Evolutionary conservation across 306 rosid genomes (phyloP).

Genomic region (Pachyrhizus erosus): DNA sequence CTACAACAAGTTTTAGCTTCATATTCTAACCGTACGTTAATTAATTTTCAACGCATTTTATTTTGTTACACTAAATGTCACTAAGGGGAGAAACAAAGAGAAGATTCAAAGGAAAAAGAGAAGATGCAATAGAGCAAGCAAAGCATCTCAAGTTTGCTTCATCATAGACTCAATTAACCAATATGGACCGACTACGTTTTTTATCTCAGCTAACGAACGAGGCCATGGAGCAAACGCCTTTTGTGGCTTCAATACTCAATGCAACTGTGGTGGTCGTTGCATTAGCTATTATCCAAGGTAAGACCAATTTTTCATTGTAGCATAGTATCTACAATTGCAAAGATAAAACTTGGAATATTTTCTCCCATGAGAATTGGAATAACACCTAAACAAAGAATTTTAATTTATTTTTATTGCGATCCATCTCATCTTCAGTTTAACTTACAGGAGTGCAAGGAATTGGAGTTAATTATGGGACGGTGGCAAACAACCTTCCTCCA

Average conservation of each 20-base stretch:
- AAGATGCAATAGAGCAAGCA: conserved; percentile 42
- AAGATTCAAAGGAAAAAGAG: conserved; percentile 10
- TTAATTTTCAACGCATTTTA: not conserved
- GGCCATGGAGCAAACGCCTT: conserved; percentile 47
- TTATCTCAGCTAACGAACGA: not conserved
- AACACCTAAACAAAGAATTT: too few relatives aligned
- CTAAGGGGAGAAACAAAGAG: not conserved
- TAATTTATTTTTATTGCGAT: too few relatives aligned
- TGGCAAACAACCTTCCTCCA: conserved; percentile 76
- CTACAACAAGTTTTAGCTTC: not conserved
- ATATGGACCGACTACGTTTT: not conserved
- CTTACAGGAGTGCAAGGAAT: conserved; percentile 51
- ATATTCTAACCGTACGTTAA: not conserved
- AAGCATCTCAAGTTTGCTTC: conserved; percentile 66
- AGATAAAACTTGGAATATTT: too few relatives aligned
- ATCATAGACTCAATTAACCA: conserved; percentile 43
- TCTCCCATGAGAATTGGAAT: too few relatives aligned
- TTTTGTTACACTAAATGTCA: not conserved
- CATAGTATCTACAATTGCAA: not conserved
- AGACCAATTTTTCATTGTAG: not conserved
- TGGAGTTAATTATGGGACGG: conserved; percentile 72
- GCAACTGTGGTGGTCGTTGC: conserved; percentile 46
- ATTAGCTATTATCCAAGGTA: conserved; percentile 52
- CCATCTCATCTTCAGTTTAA: too few relatives aligned
- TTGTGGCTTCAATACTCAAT: conserved; percentile 26